Percentiles rank a stretch among this genome's conserved stretches.
These are phyloP conservation scores for Xylariaceae sp. DNA, from an alignment of 2,329 filamentous ascomycete genomes.

Conservation along the genomic window DNA sequence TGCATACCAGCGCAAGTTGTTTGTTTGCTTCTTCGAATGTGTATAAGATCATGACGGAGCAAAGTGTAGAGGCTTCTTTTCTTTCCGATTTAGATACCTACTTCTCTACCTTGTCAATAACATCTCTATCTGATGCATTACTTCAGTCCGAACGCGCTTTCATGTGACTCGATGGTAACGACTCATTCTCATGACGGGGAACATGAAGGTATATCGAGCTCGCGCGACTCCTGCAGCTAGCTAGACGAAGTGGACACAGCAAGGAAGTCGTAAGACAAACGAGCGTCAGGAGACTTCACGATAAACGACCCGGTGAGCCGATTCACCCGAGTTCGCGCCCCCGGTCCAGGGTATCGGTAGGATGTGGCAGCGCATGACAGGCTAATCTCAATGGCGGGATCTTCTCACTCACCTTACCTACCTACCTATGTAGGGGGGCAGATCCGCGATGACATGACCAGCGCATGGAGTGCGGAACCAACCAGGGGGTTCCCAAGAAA, in stretches of 20 bases:
- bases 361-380: slow-evolving; percentile 10
- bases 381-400: slow-evolving; percentile 8
- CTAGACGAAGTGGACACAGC: neutral
- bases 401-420: neutral
- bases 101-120: neutral
- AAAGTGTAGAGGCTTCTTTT: neutral
- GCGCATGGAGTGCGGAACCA: too few relatives aligned
- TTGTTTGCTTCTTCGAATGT: neutral
- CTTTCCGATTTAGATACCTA: neutral
- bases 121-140: neutral
- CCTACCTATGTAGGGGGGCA: neutral
- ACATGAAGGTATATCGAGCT: neutral
- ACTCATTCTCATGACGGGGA: neutral
- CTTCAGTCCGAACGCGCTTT: neutral
- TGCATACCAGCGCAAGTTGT: too few relatives aligned
- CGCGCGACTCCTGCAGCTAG: neutral
- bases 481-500: too few relatives aligned
- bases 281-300: neutral
- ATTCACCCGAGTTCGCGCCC: neutral
- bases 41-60: neutral
- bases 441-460: slow-evolving; percentile 6
- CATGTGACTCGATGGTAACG: neutral
- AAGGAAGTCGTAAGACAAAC: neutral
- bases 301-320: neutral
- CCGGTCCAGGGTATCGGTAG: neutral